Evolutionary conservation across 768 basidiomycete genomes (phyloP).

Genomic region (Tubosaeta sp.): DNA sequence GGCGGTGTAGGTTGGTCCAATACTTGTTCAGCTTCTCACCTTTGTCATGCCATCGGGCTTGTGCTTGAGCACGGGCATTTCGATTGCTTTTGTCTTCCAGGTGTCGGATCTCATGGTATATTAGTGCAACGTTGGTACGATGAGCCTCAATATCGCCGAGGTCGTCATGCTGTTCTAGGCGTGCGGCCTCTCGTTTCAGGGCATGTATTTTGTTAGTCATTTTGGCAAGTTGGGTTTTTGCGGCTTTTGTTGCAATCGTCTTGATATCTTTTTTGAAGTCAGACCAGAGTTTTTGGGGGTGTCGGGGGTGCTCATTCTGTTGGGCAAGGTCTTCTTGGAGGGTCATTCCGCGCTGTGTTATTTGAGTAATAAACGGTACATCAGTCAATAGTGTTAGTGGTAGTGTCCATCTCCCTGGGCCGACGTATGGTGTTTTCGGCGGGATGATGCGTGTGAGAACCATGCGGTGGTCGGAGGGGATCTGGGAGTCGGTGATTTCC

Average conservation of each 20-base stretch:
- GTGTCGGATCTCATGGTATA: too few species aligned
- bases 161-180: background rate
- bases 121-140: too few species aligned
- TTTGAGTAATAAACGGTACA: background rate
- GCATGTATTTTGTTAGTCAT: background rate
- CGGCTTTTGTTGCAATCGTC: background rate
- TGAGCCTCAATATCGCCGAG: too few species aligned
- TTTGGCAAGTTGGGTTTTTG: background rate
- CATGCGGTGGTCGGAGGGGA: slow-evolving; percentile 10
- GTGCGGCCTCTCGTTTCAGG: background rate
- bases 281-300: background rate
- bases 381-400: background rate
- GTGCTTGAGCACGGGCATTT: background rate
- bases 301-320: background rate
- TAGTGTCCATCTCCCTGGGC: background rate
- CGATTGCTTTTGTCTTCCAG: background rate
- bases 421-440: background rate
- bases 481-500: background rate
- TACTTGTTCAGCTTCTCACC: slow-evolving; percentile 11
- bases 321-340: background rate
- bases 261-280: background rate
- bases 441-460: background rate
- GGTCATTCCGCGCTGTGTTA: too few species aligned
- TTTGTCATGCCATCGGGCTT: background rate
- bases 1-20: slow-evolving; percentile 14